Conservation (phyloP, 768 basidiomycete species). For the Tulasnella sp. region DNA sequence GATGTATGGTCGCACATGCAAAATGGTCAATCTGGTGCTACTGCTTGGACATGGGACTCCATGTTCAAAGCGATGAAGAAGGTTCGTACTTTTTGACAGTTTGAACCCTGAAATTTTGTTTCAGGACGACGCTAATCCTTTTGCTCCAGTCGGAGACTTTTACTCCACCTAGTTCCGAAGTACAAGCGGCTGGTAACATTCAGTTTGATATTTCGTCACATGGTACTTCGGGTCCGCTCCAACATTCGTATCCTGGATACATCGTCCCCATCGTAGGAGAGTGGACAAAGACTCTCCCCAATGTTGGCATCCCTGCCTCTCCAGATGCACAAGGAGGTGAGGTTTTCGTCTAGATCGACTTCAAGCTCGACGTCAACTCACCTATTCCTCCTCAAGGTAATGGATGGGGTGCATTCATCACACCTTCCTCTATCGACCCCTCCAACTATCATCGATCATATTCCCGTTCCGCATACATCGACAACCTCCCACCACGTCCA, state of each 20-base stretch:
- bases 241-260: slow-evolving; percentile 38
- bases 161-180: slow-evolving; percentile 34
- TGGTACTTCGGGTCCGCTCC: slow-evolving; percentile 40
- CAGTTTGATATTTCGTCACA: slow-evolving; percentile 33
- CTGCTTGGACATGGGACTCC: not conserved
- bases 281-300: slow-evolving; percentile 41
- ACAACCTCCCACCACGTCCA: slow-evolving; percentile 45
- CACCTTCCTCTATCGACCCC: slow-evolving; percentile 47
- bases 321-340: slow-evolving; percentile 36
- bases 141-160: slow-evolving; percentile 38
- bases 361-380: no score
- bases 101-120: not conserved
- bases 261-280: slow-evolving; percentile 39
- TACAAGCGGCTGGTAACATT: slow-evolving; percentile 34
- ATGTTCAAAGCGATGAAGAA: slow-evolving; percentile 6
- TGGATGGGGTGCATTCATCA: no score
- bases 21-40: not conserved
- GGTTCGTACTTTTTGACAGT: not conserved
- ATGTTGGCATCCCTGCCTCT: slow-evolving; percentile 32
- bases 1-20: slow-evolving; percentile 19
- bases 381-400: no score
- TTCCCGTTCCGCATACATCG: slow-evolving; percentile 50
- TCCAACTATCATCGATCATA: slow-evolving; percentile 50
- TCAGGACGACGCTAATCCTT: not conserved
- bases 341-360: no score